phyloP scores from a whole-genome alignment of 2,329 filamentous ascomycete species.

The Pseudogymnoascus sp. region DNA sequence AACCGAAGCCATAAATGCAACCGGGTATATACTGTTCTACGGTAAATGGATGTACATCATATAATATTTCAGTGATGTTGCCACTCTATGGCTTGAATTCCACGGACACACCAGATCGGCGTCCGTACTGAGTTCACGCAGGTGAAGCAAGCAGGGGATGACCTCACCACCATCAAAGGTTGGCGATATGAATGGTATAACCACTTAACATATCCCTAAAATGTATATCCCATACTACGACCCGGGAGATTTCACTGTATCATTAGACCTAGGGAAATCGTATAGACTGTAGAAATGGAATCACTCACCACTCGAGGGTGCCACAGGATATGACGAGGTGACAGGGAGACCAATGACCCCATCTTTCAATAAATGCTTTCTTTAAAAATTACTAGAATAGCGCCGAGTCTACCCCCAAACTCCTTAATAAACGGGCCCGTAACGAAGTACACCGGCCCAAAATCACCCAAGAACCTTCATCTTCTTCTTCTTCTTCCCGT shows the following conservation, averaged over 20 bases:
- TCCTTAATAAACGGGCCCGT: not conserved
- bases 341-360: slow-evolving; percentile 21
- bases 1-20: not conserved
- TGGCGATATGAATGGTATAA: not conserved
- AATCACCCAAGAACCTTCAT: slow-evolving; percentile 37
- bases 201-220: not conserved
- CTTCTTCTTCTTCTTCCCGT: slow-evolving; percentile 56
- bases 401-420: not conserved
- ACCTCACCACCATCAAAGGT: not conserved
- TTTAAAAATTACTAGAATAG: slow-evolving; percentile 30
- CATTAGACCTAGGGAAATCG: not conserved
- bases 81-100: not conserved
- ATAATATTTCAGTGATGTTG: not conserved
- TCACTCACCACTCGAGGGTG: not conserved
- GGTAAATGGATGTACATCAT: not conserved
- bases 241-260: not conserved
- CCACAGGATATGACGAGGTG: not conserved
- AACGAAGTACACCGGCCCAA: not conserved
- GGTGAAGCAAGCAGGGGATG: not conserved
- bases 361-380: slow-evolving; percentile 42
- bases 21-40: not conserved
- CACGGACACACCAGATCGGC: not conserved
- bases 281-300: not conserved
- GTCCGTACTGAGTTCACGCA: not conserved
- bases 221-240: not conserved